Base-by-base conservation (phyloP, 371 early-diverging fungal genomes). In the Lichtheimia ornata region DNA sequence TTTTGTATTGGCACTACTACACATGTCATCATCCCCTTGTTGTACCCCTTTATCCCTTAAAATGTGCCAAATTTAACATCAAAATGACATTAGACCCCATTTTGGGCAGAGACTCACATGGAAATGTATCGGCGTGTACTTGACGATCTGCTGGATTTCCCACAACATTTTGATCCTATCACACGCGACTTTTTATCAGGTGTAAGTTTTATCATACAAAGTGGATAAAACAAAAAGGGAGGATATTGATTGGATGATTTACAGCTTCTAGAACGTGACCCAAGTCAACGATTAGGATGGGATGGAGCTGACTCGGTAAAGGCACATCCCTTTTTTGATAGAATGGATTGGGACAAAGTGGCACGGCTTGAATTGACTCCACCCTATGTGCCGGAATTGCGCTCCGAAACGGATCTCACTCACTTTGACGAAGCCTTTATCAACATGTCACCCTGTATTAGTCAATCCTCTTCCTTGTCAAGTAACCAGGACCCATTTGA, bases 41-140 rank as follows among this genome's bases (percentile, higher is more conserved):
- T 35, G 35, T 11, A 24, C 42, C 43, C 43, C 41, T 40, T 53
- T 53, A 25, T 54, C 27, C 27, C 24, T 25, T 27, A 6, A 52
- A 18, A 27, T 22, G 22, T 52, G 47, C 51, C 35, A 35, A 51
- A 58, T 54, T 17, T 40, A 35, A 24, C 41, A 53, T 14, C n/a
- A 27, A 50, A 4, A 51, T 13, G 15, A 15, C 7, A 14, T 45
- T 70, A 91, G 79, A 91, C 93, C 9, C 94, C 94, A 3, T 93
- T 90, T 69, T 92, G 90, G 83, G 89, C 89, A 9, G 90, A 91
- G 35, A 90, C 89, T 52, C 85, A 85, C 58, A 83, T 88, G 53
- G 77, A 82, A 2, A 94, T 94, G 93, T 93, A 92, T 70, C 83
- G 80, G 51, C 83, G 91, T 55, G 92, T 94, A 5, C 62, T 94